Evolutionary conservation across 495 filamentous ascomycete species (phyloP).

Genomic region (Darksidea phi): DNA sequence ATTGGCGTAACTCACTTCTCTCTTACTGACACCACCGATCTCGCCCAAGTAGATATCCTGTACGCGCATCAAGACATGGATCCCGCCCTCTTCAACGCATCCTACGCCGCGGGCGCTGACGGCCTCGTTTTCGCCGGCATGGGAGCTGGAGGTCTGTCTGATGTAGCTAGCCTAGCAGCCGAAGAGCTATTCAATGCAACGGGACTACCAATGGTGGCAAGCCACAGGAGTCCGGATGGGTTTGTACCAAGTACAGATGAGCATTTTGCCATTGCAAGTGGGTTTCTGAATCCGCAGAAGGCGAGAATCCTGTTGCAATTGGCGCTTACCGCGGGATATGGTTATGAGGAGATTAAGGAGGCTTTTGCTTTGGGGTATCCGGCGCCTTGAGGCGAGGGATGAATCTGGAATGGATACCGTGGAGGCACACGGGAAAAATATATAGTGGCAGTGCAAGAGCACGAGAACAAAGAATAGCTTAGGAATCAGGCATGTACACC

Average conservation of each 20-base stretch:
- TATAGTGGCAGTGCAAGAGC: too few species aligned
- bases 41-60: constrained; percentile 51
- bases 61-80: constrained; percentile 42
- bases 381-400: constrained; percentile 3
- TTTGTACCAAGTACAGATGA: constrained; percentile 34
- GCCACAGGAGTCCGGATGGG: constrained; percentile 37
- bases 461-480: too few species aligned
- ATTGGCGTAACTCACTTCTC: constrained; percentile 45
- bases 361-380: constrained; percentile 30
- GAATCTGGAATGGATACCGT: not conserved
- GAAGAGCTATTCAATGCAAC: constrained; percentile 24
- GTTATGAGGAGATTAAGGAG: constrained; percentile 23
- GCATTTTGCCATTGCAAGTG: constrained; percentile 33
- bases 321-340: constrained; percentile 37
- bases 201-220: constrained; percentile 35
- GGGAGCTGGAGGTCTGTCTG: constrained; percentile 36
- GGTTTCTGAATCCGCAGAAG: constrained; percentile 44
- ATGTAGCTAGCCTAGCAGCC: constrained; percentile 1
- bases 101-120: constrained; percentile 46
- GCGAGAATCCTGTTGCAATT: constrained; percentile 42
- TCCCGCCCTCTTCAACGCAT: constrained; percentile 41
- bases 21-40: constrained; percentile 37
- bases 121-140: constrained; percentile 48
- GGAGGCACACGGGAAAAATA: too few species aligned
- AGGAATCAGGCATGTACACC: too few species aligned